Conservation (phyloP, 75 land plant genomes). For the Sequoia sempervirens region DNA sequence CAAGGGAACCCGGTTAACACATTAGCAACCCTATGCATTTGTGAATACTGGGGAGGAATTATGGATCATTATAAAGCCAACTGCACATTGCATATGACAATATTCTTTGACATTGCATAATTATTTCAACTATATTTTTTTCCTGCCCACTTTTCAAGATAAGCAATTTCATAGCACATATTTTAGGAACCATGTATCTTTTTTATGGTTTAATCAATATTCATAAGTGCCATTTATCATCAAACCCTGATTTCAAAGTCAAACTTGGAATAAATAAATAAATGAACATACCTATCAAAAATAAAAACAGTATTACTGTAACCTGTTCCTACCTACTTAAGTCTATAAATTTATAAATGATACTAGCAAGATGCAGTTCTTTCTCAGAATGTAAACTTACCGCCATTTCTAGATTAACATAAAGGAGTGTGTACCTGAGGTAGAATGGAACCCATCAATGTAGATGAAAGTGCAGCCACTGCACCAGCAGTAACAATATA, state of each 20-base stretch:
- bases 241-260: neutral
- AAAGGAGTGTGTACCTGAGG: constrained; percentile 61
- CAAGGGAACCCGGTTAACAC: too few species aligned
- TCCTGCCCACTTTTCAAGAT: neutral
- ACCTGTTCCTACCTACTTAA: neutral
- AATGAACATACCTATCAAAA: neutral
- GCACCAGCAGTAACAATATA: constrained; percentile 85
- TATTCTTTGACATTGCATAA: neutral
- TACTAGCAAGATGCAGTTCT: neutral
- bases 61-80: neutral
- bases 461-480: constrained; percentile 84
- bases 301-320: neutral
- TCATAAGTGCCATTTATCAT: neutral
- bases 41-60: neutral
- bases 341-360: neutral
- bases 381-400: neutral
- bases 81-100: neutral
- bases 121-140: neutral
- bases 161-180: neutral
- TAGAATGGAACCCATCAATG: constrained; percentile 93
- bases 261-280: neutral
- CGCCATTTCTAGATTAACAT: neutral
- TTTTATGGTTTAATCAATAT: neutral
- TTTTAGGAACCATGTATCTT: neutral
- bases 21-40: too few species aligned